Evolutionary conservation across 352 stramenopile genomes (phyloP).

Genomic region (Phytophthora lateralis): DNA sequence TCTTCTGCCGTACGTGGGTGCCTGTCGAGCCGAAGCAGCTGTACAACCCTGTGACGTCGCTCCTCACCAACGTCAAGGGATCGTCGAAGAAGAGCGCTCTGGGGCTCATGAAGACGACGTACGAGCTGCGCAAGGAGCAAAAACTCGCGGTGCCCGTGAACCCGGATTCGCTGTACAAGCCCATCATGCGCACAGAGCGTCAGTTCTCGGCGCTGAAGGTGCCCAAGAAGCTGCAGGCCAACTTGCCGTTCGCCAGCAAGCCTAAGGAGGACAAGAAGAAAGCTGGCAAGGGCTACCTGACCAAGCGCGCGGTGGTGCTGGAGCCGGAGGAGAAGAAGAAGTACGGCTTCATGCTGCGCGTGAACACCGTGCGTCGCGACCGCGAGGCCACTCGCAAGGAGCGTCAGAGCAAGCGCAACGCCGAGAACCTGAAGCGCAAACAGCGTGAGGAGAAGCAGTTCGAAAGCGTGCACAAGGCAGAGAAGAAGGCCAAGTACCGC

Average conservation of each 20-base stretch:
- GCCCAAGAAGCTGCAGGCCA: slow-evolving; percentile 97
- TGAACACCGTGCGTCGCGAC: slow-evolving; percentile 98
- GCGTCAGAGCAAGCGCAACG: slow-evolving; percentile 87
- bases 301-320: slow-evolving; percentile 93
- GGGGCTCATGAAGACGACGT: slow-evolving; percentile 95
- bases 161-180: slow-evolving; percentile 98
- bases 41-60: slow-evolving; percentile 97
- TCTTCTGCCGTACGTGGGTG: slow-evolving; percentile 99
- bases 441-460: slow-evolving; percentile 92
- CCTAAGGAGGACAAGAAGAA: slow-evolving; percentile 95
- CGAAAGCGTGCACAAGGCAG: slow-evolving; percentile 74
- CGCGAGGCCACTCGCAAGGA: slow-evolving; percentile 94
- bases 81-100: slow-evolving; percentile 53
- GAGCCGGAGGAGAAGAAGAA: slow-evolving; percentile 97
- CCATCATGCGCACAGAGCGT: slow-evolving; percentile 93
- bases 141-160: slow-evolving; percentile 96
- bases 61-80: slow-evolving; percentile 58
- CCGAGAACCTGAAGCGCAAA: slow-evolving; percentile 93
- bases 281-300: slow-evolving; percentile 83
- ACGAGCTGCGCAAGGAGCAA: slow-evolving; percentile 94
- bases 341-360: slow-evolving; percentile 96
- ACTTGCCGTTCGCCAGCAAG: slow-evolving; percentile 97
- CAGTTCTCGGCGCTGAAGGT: slow-evolving; percentile 95
- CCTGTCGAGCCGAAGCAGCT: slow-evolving; percentile 97
- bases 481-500: slow-evolving; percentile 90